phyloP scores from a whole-genome alignment of 2,329 filamentous ascomycete species.

The Didymellaceae sp. region DNA sequence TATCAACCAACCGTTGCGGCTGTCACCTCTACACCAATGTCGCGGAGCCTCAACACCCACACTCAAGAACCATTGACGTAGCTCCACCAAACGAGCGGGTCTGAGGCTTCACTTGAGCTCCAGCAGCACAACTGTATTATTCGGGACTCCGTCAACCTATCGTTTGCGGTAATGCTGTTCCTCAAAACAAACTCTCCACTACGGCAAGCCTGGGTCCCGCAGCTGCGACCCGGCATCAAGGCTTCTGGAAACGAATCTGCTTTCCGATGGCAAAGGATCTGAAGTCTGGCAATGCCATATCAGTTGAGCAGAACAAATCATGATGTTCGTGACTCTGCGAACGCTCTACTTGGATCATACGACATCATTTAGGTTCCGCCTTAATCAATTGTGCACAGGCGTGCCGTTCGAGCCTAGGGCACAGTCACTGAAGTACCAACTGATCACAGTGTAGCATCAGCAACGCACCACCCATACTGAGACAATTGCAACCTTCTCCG shows the following conservation, averaged over 20 bases:
- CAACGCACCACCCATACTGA: neutral
- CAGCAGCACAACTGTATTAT: no score
- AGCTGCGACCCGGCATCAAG: neutral
- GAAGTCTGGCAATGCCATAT: neutral
- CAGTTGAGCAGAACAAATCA: neutral
- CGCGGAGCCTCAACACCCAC: neutral
- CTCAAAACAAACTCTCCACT: neutral
- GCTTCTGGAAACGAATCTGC: neutral
- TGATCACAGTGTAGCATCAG: constrained; percentile 14
- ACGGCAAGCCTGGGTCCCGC: neutral
- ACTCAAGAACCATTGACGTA: neutral
- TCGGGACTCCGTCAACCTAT: no score
- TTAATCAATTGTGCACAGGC: constrained; percentile 2
- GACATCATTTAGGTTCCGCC: neutral
- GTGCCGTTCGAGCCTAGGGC: neutral
- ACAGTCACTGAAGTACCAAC: constrained; percentile 1
- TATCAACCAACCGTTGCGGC: constrained; percentile 1
- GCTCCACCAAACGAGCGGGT: neutral
- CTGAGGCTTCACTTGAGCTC: neutral
- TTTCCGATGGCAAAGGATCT: no score
- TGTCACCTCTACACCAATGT: neutral
- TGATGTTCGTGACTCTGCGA: neutral
- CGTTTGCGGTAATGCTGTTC: neutral
- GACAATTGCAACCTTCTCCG: constrained; percentile 12
- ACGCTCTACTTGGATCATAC: neutral